Evolutionary conservation across 208 protist genomes (phyloP).

Genomic region (Trichomonas tenax): DNA sequence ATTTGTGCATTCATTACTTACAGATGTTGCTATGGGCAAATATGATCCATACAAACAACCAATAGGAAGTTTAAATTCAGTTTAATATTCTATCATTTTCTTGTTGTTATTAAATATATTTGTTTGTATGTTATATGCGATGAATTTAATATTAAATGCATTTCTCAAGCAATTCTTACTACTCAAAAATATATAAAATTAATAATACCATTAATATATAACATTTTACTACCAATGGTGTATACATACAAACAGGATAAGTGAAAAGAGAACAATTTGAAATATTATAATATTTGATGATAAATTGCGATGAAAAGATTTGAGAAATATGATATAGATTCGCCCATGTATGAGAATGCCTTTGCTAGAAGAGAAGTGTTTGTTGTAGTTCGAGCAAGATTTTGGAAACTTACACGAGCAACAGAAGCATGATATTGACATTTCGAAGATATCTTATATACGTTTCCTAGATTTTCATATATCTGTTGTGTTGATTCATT

Average conservation of each 20-base stretch:
- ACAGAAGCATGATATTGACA: neutral
- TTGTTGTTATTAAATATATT: too few relatives aligned
- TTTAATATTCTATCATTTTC: too few relatives aligned
- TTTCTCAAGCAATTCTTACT: too few relatives aligned
- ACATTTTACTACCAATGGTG: too few relatives aligned
- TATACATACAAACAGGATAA: too few relatives aligned
- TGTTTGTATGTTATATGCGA: too few relatives aligned
- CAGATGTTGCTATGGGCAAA: neutral
- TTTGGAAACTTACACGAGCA: neutral
- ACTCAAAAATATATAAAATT: too few relatives aligned
- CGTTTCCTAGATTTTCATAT: neutral
- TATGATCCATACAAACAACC: neutral
- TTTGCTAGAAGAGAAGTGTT: neutral
- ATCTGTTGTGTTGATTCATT: neutral
- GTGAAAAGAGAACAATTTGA: too few relatives aligned
- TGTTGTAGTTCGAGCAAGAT: neutral
- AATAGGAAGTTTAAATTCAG: neutral
- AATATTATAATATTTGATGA: neutral
- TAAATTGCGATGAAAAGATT: neutral
- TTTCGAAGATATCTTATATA: neutral
- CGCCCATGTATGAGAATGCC: neutral
- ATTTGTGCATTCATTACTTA: neutral
- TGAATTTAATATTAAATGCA: too few relatives aligned
- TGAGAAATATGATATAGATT: neutral
- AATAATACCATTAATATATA: too few relatives aligned